Evolutionary conservation across 2,329 filamentous ascomycete genomes (phyloP).

Genomic region (Arthrobotrys musiformis): DNA sequence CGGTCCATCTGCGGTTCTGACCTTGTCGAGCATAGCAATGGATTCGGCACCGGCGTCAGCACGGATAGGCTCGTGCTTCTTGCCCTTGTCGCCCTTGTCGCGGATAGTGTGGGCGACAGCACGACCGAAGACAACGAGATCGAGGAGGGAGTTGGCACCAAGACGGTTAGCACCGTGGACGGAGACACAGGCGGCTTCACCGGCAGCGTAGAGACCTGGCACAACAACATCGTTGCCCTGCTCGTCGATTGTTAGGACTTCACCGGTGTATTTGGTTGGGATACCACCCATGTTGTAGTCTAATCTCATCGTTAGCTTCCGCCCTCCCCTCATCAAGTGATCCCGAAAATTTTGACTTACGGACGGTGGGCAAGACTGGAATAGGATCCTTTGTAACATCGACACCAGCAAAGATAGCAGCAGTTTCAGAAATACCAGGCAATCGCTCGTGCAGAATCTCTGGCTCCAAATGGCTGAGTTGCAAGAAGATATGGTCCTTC

Average conservation of each 20-base stretch:
- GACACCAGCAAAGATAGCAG: conserved; percentile 95
- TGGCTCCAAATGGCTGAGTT: conserved; percentile 91
- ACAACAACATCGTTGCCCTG: conserved; percentile 89
- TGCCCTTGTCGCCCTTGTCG: conserved; percentile 87
- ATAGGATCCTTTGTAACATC: conserved; percentile 83
- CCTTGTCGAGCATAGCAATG: conserved; percentile 84
- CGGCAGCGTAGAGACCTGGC: conserved; percentile 92
- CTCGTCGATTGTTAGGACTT: conserved; percentile 89
- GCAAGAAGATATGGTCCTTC: conserved; percentile 98
- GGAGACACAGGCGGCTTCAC: conserved; percentile 96
- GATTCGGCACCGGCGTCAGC: conserved; percentile 89
- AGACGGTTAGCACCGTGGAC: conserved; percentile 98
- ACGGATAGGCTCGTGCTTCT: conserved; percentile 79
- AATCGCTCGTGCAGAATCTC: conserved; percentile 95
- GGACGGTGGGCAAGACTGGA: conserved; percentile 67
- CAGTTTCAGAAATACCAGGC: conserved; percentile 97
- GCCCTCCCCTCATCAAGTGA: not conserved
- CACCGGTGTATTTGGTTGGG: conserved; percentile 94
- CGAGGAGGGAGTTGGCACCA: conserved; percentile 96
- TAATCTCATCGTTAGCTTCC: conserved; percentile 61
- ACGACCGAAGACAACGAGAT: conserved; percentile 96
- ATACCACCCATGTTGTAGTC: conserved; percentile 99
- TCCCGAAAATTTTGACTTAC: conserved; percentile 26
- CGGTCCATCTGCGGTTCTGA: conserved; percentile 83
- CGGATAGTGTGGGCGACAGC: conserved; percentile 97